Base-by-base conservation (phyloP, 2,329 filamentous ascomycete species). In the Pseudogymnoascus sp. region DNA sequence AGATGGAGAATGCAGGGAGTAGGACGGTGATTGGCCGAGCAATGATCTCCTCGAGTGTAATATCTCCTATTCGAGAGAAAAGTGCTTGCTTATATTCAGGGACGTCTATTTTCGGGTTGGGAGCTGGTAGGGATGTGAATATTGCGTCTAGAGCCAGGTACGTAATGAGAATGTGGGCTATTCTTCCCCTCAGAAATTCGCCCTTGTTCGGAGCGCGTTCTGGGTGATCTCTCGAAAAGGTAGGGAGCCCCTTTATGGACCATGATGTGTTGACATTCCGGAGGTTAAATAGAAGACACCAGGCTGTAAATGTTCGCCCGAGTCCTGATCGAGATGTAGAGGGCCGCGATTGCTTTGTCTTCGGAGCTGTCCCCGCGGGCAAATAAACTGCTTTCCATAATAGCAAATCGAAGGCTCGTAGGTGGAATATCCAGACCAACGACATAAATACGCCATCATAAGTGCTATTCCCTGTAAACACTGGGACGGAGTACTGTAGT, bases 371-470 rank as follows among this genome's bases (percentile, higher is more conserved):
- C 14, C 2, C 28, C n/a, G 9, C n/a, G 11, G 4, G 28, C 28
- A 55, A 55, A 33, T 55, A 35, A 55, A 33, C 49, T 12, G 28
- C n/a, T 14, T 55, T 55, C 49, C 28, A 55, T 35, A 55, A 35
- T 14, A 55, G 4, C n/a, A 55, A 14, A 55, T 55, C 49, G 11
- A 55, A 55, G 21, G 49, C 28, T 33, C 49, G 49, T 8, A 55
- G 16, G 14, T 55, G 28, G 16, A 33, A 35, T 21, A 55, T 35
- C 49, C 49, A 55, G 28, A 35, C 9, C 16, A 55, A 55, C 7
- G 49, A 55, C 28, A 55, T 55, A 9, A 55, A 55, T 35, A 55
- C 16, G n/a, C 49, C 49, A 55, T 55, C 49, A 21, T 35, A 55
- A 8, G 49, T 55, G 28, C 28, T 55, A 14, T 55, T 55, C 8